Percentiles rank a stretch among this genome's conserved stretches.
Conservation (phyloP, 2,329 filamentous ascomycete species). For the Verticillium tricorpus region DNA sequence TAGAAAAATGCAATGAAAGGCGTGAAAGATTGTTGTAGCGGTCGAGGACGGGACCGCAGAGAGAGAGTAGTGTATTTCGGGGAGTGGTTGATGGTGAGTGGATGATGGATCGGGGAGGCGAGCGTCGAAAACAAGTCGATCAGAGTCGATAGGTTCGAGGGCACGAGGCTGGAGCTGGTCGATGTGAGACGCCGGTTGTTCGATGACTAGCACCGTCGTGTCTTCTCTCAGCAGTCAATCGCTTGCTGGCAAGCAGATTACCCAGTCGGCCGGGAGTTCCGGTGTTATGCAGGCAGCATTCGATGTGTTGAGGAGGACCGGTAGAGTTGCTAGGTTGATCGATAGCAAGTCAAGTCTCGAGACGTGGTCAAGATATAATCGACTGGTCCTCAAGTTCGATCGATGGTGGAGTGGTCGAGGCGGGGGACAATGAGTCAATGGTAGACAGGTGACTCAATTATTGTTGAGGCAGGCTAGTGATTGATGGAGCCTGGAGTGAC, state of each 20-base stretch:
- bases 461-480: constrained; percentile 3
- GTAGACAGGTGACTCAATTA: constrained; percentile 11
- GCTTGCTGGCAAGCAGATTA: constrained; percentile 16
- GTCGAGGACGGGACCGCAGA: constrained; percentile 20
- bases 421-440: constrained; percentile 3
- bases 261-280: constrained; percentile 10
- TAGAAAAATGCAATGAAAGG: constrained; percentile 8
- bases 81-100: neutral
- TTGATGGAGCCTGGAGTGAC: constrained; percentile 6
- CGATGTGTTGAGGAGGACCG: constrained; percentile 5
- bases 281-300: constrained; percentile 12
- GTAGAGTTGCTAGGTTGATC: neutral
- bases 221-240: constrained; percentile 10
- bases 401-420: neutral
- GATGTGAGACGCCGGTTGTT: neutral
- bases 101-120: neutral
- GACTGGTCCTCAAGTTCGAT: neutral
- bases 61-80: constrained; percentile 5
- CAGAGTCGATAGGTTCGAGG: neutral
- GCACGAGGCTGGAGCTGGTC: constrained; percentile 4
- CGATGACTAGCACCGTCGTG: neutral
- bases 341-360: constrained; percentile 2
- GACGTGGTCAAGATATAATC: constrained; percentile 1
- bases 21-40: constrained; percentile 2
- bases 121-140: neutral